phyloP scores from a whole-genome alignment of 331 rosid species.

The Erythrophleum ivorense region DNA sequence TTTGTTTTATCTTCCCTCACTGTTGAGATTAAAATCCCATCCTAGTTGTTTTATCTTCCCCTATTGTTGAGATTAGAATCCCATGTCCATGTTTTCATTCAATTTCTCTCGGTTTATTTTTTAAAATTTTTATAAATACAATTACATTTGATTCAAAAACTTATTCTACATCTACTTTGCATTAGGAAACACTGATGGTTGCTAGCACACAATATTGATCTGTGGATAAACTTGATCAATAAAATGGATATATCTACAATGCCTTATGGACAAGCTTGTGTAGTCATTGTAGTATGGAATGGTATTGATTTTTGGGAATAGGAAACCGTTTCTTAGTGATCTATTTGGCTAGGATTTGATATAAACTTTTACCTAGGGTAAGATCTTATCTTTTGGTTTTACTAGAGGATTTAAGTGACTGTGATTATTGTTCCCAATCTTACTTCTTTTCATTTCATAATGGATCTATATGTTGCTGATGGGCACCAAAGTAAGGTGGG shows the following conservation, averaged over 20 bases:
- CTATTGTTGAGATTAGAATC: background rate
- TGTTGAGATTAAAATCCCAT: no score
- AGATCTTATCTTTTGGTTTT: background rate
- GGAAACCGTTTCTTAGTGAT: background rate
- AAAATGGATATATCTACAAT: background rate
- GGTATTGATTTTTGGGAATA: background rate
- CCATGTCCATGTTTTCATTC: background rate
- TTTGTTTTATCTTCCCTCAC: no score
- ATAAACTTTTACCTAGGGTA: background rate
- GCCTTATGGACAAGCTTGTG: background rate
- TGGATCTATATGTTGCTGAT: background rate
- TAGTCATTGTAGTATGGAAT: background rate
- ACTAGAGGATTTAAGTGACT: background rate
- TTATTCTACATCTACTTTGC: background rate
- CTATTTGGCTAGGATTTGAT: background rate
- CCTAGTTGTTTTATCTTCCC: no score
- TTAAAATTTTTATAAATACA: background rate
- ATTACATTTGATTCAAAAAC: background rate
- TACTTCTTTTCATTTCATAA: background rate
- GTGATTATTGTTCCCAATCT: background rate
- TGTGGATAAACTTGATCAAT: background rate
- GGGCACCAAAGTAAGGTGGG: no score
- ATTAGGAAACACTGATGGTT: background rate
- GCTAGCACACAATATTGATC: background rate
- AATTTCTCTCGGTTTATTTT: background rate